A percentile compares a stretch with the other conserved stretches of the same genome.
Conservation (phyloP, 2,329 filamentous ascomycete species). For the Cladosporium phlei region DNA sequence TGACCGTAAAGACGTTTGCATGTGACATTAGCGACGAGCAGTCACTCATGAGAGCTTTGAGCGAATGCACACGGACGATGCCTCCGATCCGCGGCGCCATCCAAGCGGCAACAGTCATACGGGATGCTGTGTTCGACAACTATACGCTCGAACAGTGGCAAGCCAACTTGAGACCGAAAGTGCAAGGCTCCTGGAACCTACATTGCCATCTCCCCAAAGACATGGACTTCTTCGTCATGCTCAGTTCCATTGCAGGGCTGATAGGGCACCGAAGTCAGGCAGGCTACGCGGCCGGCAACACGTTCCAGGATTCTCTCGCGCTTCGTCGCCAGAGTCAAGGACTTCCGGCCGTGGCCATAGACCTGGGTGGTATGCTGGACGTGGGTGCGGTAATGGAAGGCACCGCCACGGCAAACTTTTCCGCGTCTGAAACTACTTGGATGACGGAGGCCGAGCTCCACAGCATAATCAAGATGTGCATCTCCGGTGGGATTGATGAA, state of each 20-base stretch:
- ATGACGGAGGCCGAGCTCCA: neutral
- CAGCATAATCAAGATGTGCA: neutral
- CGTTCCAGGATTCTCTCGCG: conserved; percentile 25
- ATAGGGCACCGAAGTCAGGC: conserved; percentile 23
- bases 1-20: neutral
- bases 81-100: conserved; percentile 18
- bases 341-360: conserved; percentile 23
- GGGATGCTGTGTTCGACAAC: conserved; percentile 19
- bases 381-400: conserved; percentile 21
- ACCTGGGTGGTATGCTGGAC: conserved; percentile 29
- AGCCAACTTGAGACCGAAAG: conserved; percentile 22
- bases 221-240: conserved; percentile 31
- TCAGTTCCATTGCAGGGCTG: conserved; percentile 23
- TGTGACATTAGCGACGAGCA: neutral
- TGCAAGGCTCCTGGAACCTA: conserved; percentile 27
- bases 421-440: neutral
- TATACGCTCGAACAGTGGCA: conserved; percentile 23
- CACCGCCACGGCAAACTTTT: neutral
- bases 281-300: conserved; percentile 23
- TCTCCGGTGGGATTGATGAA: neutral
- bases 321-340: conserved; percentile 24
- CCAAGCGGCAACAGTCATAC: conserved; percentile 33
- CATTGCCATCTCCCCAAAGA: conserved; percentile 18
- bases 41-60: neutral
- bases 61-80: neutral